Base-by-base conservation (phyloP, 2,329 filamentous ascomycete genomes). In the Penicillium janthinellum region DNA sequence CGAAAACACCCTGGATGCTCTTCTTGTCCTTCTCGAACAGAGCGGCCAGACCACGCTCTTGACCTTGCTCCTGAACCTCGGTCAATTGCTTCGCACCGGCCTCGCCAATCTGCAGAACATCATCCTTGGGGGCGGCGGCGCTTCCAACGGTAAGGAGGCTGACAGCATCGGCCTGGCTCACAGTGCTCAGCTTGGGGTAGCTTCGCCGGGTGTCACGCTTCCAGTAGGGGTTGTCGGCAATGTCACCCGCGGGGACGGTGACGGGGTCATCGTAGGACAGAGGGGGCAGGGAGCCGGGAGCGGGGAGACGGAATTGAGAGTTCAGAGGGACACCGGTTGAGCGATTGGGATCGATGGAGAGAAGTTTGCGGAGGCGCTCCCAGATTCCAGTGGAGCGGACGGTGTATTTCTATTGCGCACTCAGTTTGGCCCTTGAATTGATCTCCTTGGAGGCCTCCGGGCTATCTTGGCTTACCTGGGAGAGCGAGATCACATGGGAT, bases 151-250 rank as follows among this genome's bases (percentile, higher is more conserved):
- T 88, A 73, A 99, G 83, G 69, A 99, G 85, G 44, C 89, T 90
- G 25, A 95, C 95, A 54, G 92, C 88, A 77, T 98, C 90, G 49
- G 86, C 86, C 82, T 98, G 95, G 60, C 82, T 88, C 63, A 99
- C 85, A 48, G 91, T 88, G 72, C 90, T 94, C 58, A 90, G 83
- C 69, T 84, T 85, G 35, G 95, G 90, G 81, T 98, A 98, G 71
- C 84, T 84, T 71, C 95, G 86, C 70, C 95, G 90, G 62, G 82
- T 78, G 74, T 99, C 95, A 71, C 95, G 92, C 84, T 96, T 96
- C 92, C 92, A 99, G 82, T 97, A 96, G 39, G 92, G 87, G 80
- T 96, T 96, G 77, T 94, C 91, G 70, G 92, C 92, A 70, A 96
- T 88, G 75, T 96, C 92, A 67, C 85, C 91, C 2, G 92, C 90